phyloP scores from a whole-genome alignment of 2,329 filamentous ascomycete genomes.

The Neonectria magnoliae region DNA sequence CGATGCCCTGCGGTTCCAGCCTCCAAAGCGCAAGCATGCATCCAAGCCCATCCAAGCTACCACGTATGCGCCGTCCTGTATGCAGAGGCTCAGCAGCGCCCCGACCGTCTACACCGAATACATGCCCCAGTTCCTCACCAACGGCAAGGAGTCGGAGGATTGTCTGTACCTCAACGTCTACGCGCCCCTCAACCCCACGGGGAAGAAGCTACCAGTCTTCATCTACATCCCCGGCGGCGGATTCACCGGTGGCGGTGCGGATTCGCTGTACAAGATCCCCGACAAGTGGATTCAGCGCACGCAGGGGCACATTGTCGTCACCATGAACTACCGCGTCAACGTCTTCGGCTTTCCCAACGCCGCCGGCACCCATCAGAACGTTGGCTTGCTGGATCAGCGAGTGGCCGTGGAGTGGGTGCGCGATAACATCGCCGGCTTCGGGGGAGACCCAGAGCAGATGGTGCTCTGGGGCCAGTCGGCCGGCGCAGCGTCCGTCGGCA shows the following conservation, averaged over 20 bases:
- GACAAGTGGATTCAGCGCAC: constrained; percentile 35
- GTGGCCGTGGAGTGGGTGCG: constrained; percentile 40
- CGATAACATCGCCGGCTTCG: constrained; percentile 41
- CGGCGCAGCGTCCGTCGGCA: constrained; percentile 50
- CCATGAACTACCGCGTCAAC: constrained; percentile 56
- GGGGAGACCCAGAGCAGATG: constrained; percentile 37
- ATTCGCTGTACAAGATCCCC: constrained; percentile 63
- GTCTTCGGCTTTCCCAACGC: constrained; percentile 52
- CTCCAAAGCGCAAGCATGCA: constrained; percentile 43
- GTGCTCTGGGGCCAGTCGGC: constrained; percentile 43
- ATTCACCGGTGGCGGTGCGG: constrained; percentile 52
- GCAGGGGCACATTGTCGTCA: constrained; percentile 55
- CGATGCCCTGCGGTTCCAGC: constrained; percentile 58
- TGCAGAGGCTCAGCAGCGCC: constrained; percentile 35
- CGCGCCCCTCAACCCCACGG: constrained; percentile 39
- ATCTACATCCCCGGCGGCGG: constrained; percentile 50
- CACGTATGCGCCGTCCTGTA: constrained; percentile 44
- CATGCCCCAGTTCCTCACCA: constrained; percentile 53
- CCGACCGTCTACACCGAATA: constrained; percentile 49
- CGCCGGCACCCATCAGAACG: constrained; percentile 33
- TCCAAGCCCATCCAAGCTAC: constrained; percentile 40
- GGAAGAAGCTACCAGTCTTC: constrained; percentile 34
- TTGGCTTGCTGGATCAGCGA: constrained; percentile 37
- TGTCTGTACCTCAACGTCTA: constrained; percentile 49
- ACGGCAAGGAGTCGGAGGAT: constrained; percentile 47